Conservation (phyloP, 345 rosid species). For the Gossypium herbaceum region DNA sequence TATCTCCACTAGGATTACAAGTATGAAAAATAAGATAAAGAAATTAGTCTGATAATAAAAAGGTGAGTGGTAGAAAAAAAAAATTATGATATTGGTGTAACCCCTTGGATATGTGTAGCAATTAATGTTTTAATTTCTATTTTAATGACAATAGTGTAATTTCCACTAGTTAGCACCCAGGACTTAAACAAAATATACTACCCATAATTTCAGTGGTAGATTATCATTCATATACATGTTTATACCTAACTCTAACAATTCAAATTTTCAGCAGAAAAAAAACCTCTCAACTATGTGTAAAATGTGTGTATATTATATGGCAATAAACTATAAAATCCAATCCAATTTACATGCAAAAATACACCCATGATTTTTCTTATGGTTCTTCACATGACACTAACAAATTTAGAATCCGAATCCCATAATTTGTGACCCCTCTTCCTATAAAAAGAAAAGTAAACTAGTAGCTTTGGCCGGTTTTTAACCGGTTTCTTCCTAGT, state of each 20-base stretch:
- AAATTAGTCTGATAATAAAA: background rate
- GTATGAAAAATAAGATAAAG: conserved; percentile 23
- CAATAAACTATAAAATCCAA: no score
- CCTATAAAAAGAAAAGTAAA: background rate
- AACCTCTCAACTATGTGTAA: no score
- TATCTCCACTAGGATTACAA: conserved; percentile 50
- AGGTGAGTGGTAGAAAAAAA: background rate
- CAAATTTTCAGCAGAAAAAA: no score
- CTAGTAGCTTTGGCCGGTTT: background rate
- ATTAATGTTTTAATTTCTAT: background rate
- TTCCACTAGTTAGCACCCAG: background rate
- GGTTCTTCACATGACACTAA: no score
- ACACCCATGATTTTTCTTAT: no score
- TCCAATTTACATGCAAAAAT: no score
- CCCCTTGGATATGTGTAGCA: background rate
- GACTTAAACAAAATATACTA: background rate
- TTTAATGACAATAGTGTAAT: background rate
- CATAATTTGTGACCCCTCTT: background rate
- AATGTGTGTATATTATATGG: no score
- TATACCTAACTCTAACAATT: background rate
- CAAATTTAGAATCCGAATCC: background rate
- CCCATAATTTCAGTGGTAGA: background rate
- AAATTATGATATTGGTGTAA: background rate
- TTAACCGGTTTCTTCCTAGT: background rate
- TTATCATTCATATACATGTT: background rate